A percentile compares a stretch with the other conserved stretches of the same genome.
These are phyloP conservation scores for Globisporangium spinosum DNA, from an alignment of 352 stramenopile species.

Conservation along the genomic window DNA sequence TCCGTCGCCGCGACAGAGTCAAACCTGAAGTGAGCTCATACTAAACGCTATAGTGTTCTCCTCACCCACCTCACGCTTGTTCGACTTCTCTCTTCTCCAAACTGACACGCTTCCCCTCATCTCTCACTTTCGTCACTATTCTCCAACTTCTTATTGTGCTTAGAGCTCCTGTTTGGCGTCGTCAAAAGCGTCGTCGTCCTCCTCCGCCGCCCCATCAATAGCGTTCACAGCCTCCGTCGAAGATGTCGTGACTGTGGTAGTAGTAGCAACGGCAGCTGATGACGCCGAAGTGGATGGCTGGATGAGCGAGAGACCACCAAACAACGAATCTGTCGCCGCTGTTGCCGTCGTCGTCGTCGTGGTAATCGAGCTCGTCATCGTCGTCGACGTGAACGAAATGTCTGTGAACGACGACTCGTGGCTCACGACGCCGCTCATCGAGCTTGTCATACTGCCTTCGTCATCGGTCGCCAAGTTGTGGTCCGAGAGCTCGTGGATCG, in stretches of 20 bases:
- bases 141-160: background rate
- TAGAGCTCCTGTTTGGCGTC: conserved; percentile 15
- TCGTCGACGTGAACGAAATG: conserved; percentile 19
- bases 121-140: background rate
- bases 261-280: background rate
- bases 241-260: background rate
- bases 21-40: background rate
- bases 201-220: background rate
- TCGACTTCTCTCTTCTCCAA: background rate
- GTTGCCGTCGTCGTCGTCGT: background rate
- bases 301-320: conserved; percentile 19
- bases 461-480: conserved; percentile 20
- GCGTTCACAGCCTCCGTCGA: background rate
- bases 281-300: conserved; percentile 3
- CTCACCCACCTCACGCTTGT: background rate
- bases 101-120: background rate
- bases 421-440: conserved; percentile 9
- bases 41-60: background rate
- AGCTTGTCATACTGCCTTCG: conserved; percentile 6
- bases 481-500: conserved; percentile 48
- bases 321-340: conserved; percentile 9
- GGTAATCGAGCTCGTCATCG: background rate
- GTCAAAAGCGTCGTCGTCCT: conserved; percentile 10
- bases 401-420: conserved; percentile 21
- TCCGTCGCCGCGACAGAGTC: background rate